phyloP scores from a whole-genome alignment of 441 rosid genomes.

The Raphanus hybrid region DNA sequence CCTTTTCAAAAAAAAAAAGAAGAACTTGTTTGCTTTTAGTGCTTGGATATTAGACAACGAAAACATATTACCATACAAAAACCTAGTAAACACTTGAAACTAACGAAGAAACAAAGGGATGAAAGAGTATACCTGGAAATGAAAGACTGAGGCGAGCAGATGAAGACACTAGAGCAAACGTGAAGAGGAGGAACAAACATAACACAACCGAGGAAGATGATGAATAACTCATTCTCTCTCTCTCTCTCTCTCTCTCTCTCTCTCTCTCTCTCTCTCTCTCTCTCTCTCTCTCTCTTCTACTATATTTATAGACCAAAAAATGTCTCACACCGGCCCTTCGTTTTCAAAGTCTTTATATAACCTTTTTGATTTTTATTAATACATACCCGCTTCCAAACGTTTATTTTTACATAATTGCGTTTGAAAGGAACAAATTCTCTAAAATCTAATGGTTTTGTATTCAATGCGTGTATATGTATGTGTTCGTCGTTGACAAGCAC shows the following conservation, averaged over 20 bases:
- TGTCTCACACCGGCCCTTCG: slow-evolving; percentile 22
- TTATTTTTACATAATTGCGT: not conserved
- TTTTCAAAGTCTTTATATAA: not conserved
- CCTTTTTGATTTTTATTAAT: not conserved
- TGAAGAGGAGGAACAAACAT: slow-evolving; percentile 45
- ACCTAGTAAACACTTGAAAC: not conserved
- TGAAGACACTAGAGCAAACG: slow-evolving; percentile 44
- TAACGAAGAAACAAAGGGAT: not conserved
- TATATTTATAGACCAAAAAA: slow-evolving; percentile 5
- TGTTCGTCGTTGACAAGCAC: slow-evolving; percentile 9
- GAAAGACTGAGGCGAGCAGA: slow-evolving; percentile 49
- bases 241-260: not conserved
- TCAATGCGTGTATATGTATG: not conserved
- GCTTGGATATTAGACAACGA: not conserved
- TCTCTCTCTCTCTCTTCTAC: not conserved
- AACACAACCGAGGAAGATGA: slow-evolving; percentile 34
- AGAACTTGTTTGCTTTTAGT: not conserved
- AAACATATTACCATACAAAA: not conserved
- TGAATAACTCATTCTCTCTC: slow-evolving; percentile 41
- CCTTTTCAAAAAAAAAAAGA: not conserved
- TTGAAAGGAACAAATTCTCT: not conserved
- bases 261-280: not conserved
- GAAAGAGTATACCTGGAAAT: slow-evolving; percentile 47
- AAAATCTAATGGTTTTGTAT: not conserved
- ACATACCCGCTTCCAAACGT: slow-evolving; percentile 2